Evolutionary conservation across 345 rosid species (phyloP), one percentile per base, ranked within the genome.

Genomic region (Eutrema yunnanense): DNA sequence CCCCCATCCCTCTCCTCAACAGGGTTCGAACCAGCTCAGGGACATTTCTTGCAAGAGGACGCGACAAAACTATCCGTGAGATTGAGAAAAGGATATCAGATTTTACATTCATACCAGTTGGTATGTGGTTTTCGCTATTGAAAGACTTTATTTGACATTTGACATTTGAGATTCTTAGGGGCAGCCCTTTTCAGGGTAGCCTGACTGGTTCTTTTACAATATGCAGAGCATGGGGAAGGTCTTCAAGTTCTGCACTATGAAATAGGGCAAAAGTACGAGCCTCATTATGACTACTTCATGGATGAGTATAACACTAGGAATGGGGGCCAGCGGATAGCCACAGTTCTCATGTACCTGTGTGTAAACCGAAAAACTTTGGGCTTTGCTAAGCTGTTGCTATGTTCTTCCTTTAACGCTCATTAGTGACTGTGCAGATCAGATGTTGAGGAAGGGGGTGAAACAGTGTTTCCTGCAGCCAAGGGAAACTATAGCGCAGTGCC

Each of bases 391-490:
- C 5, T 33, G 48, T 43, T 43, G 47, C 49, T 43, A 32, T 63
- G 4, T 50, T 22, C 27, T n/a, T n/a, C 42, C 29, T 34, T 68
- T 56, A 50, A 65, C 50, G 67, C 58, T 55, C 49, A 30, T 72
- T 78, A 13, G 64, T 64, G 14, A 44, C 51, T 80, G 46, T 76
- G 60, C 92, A 95, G 98, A 67, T 87, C 98, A 48, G 99, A 95
- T 65, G 97, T 92, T 58, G 98, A 95, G 82, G 97, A 95, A 79
- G 99, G 98, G 29, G 99, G 99, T 1, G 98, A 92, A 80, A 92
- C 98, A 8, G 94, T 95, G 47, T 90, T 95, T 78, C 99, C 99
- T 65, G 54, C 85, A 66, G 98, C 98, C 70, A 83, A 86, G 74
- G 97, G 92, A 57, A 95, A 92, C 81, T 8, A 76, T 48, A 92